Base-by-base conservation (phyloP, 306 rosid genomes). In the Malus sieversii region DNA sequence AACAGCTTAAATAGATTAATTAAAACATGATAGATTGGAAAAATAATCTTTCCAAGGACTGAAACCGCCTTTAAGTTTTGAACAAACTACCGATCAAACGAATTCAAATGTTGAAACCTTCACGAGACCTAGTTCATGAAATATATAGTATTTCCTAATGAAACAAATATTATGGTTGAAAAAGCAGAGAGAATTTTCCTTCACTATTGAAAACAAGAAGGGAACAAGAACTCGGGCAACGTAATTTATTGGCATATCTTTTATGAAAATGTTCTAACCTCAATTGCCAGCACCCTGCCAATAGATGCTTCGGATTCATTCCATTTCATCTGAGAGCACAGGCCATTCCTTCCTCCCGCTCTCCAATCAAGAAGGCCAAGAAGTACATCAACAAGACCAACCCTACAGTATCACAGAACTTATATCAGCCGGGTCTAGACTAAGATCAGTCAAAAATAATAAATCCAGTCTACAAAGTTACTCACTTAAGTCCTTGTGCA, bases 351-450 rank as follows among this genome's bases (percentile, higher is more conserved):
- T 79, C 99, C 99, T 18, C 99, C 97, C 23, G 97, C 97, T 72
- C 99, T 91, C 99, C 99, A 95, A 85, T 95, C 99, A 69, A 95
- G 97, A 85, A 95, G 99, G 83, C 99, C 99, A 61, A 95, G 99
- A 81, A 95, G 99, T 57, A 95, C 93, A 79, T 92, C 93, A 65
- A 92, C 97, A 84, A 95, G 97, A 73, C 99, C 99, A 85, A 90
- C 99, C 83, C 99, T 95, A 80, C 82, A 86, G 76, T 73, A 84
- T 82, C 77, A 80, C 27, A 77, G 82, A 80, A 53, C 22, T 73
- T 25, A 29, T 53, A 64, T 29, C 58, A 53, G 44, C 57, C 57
- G 40, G n/a, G 27, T 48, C 40, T 15, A 46, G 32, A 48, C 35
- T 42, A 25, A 1, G 32, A 19, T 33, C 20, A 19, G 20, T 57